Base-by-base conservation (phyloP, 495 filamentous ascomycete genomes). In the Darksidea phi region DNA sequence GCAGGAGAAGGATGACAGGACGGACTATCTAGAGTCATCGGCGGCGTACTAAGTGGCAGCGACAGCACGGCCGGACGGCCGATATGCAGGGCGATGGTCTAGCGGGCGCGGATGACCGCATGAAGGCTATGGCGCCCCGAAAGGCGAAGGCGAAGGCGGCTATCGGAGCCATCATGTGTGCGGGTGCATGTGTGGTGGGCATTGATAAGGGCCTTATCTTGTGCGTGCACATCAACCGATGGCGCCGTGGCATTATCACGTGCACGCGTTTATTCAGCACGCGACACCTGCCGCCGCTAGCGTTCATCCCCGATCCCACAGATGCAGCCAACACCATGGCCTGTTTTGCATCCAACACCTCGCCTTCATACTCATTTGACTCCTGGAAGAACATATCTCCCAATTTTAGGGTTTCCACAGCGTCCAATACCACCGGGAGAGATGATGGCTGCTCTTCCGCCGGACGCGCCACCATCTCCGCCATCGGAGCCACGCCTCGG, bases 211-310 rank as follows among this genome's bases (percentile, higher is more conserved):
- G n/a, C 32, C 59, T 62, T 55, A 62, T 56, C 51, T 42, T 13
- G 20, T 15, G 17, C 26, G 48, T 23, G 55, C n/a, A n/a, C n/a
- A n/a, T n/a, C n/a, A n/a, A n/a, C n/a, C n/a, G n/a, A n/a, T n/a
- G n/a, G n/a, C n/a, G n/a, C n/a, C n/a, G n/a, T n/a, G n/a, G n/a
- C n/a, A n/a, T n/a, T n/a, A n/a, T n/a, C n/a, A n/a, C n/a, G n/a
- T n/a, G 43, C 18, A 41, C 17, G 20, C 12, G 24, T 17, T 49
- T 48, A 50, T 48, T 38, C 46, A 15, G 54, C 54, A 57, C 54
- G 43, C 54, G 54, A 57, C 54, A 48, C 46, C 34, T 32, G 28
- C 57, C 57, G 58, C 58, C 37, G 58, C 50, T 61, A 61, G 58
- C 58, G 58, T 48, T 3, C 3, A 17, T 8, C 49, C 10, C 13